These are phyloP conservation scores for Solanum virginianum DNA, from an alignment of 257 asterid species.

Conservation along the genomic window DNA sequence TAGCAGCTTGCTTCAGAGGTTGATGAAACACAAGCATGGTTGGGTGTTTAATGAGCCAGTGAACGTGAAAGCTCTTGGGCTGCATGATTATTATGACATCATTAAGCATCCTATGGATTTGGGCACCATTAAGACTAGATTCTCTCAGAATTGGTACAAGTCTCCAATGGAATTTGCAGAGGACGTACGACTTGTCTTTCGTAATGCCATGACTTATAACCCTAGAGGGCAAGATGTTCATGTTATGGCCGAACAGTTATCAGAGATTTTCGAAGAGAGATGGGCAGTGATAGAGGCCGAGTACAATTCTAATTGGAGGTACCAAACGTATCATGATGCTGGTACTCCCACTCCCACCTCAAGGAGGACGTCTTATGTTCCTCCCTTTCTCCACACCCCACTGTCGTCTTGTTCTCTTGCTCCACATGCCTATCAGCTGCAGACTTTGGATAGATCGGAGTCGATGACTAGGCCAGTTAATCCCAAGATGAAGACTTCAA, in stretches of 20 bases:
- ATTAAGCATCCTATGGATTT: constrained; percentile 89
- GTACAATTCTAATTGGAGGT: constrained; percentile 40
- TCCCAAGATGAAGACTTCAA: constrained; percentile 26
- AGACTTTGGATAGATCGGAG: constrained; percentile 40
- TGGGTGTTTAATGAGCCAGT: constrained; percentile 94
- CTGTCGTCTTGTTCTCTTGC: constrained; percentile 6
- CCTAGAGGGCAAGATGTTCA: constrained; percentile 92
- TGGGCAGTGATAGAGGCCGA: constrained; percentile 71
- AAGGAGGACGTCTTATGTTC: constrained; percentile 28
- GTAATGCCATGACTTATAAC: constrained; percentile 86
- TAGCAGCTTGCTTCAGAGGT: constrained; percentile 57
- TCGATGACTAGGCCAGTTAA: constrained; percentile 29
- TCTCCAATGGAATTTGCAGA: constrained; percentile 70
- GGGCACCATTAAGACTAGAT: constrained; percentile 63
- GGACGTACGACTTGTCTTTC: constrained; percentile 82
- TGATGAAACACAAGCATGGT: constrained; percentile 79
- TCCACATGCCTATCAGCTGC: constrained; percentile 22
- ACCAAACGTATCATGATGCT: constrained; percentile 51
- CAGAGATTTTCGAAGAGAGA: constrained; percentile 63
- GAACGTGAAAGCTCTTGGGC: constrained; percentile 46
- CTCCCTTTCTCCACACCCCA: constrained; percentile 24
- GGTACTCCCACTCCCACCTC: constrained; percentile 51
- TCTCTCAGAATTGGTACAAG: constrained; percentile 58
- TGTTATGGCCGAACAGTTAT: constrained; percentile 63
- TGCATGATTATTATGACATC: constrained; percentile 68